A percentile compares a stretch with the other conserved stretches of the same genome.
phyloP scores from a whole-genome alignment of 352 stramenopile genomes.

The Pythium aristosporum region DNA sequence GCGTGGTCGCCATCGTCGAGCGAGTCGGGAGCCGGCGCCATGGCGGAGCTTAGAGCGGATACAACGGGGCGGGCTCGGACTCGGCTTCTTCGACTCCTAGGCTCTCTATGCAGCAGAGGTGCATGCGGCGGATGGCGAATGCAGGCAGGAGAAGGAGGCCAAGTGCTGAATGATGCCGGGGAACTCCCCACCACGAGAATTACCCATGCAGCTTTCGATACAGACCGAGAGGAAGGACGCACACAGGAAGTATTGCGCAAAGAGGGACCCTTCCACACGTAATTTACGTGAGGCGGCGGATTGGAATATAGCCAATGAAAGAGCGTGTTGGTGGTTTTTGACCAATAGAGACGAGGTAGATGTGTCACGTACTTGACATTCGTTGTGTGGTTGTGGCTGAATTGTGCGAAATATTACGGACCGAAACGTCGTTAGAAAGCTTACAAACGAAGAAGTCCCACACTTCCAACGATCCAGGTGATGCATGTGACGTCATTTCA shows the following conservation, averaged over 20 bases:
- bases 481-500: conserved; percentile 25
- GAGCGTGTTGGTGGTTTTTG: not conserved
- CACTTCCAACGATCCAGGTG: conserved; percentile 16
- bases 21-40: conserved; percentile 22
- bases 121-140: not conserved
- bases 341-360: conserved; percentile 4
- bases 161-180: not conserved
- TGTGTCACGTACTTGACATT: conserved; percentile 14
- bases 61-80: not conserved
- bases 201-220: too few species aligned
- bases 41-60: not conserved
- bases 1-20: not conserved
- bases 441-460: conserved; percentile 8
- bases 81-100: not conserved
- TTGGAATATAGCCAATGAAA: conserved; percentile 15
- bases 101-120: not conserved
- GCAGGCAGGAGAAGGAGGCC: not conserved
- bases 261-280: conserved; percentile 2
- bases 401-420: conserved; percentile 11
- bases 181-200: not conserved
- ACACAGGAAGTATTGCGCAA: not conserved
- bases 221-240: conserved; percentile 9
- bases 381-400: conserved; percentile 18
- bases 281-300: conserved; percentile 2
- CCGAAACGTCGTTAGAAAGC: conserved; percentile 10